Evolutionary conservation across 2,329 filamentous ascomycete genomes (phyloP).

Genomic region (Colletotrichum falcatum): DNA sequence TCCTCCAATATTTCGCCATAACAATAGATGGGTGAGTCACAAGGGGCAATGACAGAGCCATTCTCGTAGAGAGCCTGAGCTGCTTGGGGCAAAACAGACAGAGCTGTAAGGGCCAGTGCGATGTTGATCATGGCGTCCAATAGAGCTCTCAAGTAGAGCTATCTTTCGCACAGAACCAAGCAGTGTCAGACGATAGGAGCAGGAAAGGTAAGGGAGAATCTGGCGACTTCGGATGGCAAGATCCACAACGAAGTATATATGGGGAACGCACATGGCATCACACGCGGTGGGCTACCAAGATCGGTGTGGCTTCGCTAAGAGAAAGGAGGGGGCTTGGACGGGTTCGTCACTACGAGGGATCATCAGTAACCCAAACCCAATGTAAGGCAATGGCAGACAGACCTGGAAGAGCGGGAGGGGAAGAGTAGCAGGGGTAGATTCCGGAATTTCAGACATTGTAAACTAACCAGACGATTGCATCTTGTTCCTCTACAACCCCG

Average conservation of each 20-base stretch:
- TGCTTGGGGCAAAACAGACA: slow-evolving; percentile 42
- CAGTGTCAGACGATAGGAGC: not conserved
- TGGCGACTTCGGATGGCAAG: slow-evolving; percentile 21
- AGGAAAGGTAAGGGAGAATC: not conserved
- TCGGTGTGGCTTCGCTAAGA: not conserved
- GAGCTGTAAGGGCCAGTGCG: slow-evolving; percentile 17
- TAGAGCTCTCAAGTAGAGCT: slow-evolving; percentile 1
- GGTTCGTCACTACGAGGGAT: slow-evolving; percentile 23
- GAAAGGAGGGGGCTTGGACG: slow-evolving; percentile 19
- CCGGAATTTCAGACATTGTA: slow-evolving; percentile 2
- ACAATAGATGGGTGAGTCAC: slow-evolving; percentile 76
- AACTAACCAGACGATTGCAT: slow-evolving; percentile 13
- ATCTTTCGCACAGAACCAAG: not conserved
- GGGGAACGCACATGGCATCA: not conserved
- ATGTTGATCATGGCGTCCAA: slow-evolving; percentile 15
- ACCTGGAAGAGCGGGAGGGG: slow-evolving; percentile 6
- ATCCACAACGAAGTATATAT: slow-evolving; percentile 21
- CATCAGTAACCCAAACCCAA: not conserved
- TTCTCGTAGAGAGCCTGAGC: slow-evolving; percentile 67
- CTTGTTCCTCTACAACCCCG: not conserved
- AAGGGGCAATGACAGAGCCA: slow-evolving; percentile 71
- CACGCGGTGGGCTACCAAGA: slow-evolving; percentile 5
- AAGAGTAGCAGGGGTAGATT: slow-evolving; percentile 7
- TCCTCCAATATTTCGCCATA: slow-evolving; percentile 72
- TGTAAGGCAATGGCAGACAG: slow-evolving; percentile 9